A percentile compares a stretch with the other conserved stretches of the same genome.
Conservation (phyloP, 768 basidiomycete species). For the Leccinum truebloodii region DNA sequence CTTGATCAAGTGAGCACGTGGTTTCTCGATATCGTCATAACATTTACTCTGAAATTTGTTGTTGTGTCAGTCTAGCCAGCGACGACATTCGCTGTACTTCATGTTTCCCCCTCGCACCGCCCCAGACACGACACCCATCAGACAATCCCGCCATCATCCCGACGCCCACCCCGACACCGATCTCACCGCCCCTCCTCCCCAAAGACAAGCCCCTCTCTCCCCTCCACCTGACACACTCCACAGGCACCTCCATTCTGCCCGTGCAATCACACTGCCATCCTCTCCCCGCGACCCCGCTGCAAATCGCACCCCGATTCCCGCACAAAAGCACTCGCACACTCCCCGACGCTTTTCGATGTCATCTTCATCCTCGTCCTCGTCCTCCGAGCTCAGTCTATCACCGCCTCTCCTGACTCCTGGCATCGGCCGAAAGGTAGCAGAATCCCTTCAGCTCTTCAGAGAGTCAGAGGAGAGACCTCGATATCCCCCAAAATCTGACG, state of each 20-base stretch:
- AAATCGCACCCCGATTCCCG: slow-evolving; percentile 10
- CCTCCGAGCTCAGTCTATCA: slow-evolving; percentile 3
- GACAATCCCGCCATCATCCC: not conserved
- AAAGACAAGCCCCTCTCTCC: slow-evolving; percentile 23
- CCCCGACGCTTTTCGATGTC: slow-evolving; percentile 36
- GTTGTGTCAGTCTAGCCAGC: not conserved
- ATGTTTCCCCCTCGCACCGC: not conserved
- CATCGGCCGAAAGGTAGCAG: slow-evolving; percentile 82
- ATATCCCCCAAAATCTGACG: slow-evolving; percentile 24
- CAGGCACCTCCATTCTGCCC: slow-evolving; percentile 24
- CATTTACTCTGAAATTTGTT: slow-evolving; percentile 16
- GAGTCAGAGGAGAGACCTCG: slow-evolving; percentile 53
- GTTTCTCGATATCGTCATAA: slow-evolving; percentile 36
- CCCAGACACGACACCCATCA: not conserved
- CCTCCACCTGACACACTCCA: slow-evolving; percentile 37
- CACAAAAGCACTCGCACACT: slow-evolving; percentile 35
- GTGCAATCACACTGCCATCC: slow-evolving; percentile 36
- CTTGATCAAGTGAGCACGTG: slow-evolving; percentile 35
- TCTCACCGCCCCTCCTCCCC: slow-evolving; percentile 3
- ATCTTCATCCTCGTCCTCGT: slow-evolving; percentile 30
- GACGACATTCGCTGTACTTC: not conserved
- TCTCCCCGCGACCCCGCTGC: slow-evolving; percentile 25
- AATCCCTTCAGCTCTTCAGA: slow-evolving; percentile 79
- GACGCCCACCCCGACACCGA: slow-evolving; percentile 4
- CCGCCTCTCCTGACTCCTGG: slow-evolving; percentile 34